These are phyloP conservation scores for Babesia ovata DNA, from an alignment of 169 alveolate genomes.

Conservation along the genomic window DNA sequence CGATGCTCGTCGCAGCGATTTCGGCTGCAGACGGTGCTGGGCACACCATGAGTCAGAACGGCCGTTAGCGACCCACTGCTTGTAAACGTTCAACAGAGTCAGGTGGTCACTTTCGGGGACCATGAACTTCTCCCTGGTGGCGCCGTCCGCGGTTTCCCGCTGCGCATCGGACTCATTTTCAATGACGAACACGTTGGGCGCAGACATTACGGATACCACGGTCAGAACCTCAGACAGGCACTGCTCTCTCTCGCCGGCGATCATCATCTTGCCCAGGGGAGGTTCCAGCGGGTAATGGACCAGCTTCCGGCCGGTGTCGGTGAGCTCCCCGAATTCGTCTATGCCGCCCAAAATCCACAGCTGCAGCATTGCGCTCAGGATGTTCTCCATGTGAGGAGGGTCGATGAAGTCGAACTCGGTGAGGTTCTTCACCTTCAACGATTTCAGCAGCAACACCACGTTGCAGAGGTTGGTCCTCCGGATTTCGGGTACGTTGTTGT, in stretches of 20 bases:
- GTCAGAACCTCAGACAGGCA: slow-evolving; percentile 95
- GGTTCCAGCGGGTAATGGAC: slow-evolving; percentile 99
- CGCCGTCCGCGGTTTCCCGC: slow-evolving; percentile 89
- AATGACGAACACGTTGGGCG: slow-evolving; percentile 95
- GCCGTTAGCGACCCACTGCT: slow-evolving; percentile 94
- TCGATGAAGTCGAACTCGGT: slow-evolving; percentile 99
- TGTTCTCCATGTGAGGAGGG: slow-evolving; percentile 98
- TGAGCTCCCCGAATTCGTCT: slow-evolving; percentile 89
- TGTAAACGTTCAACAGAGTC: slow-evolving; percentile 96
- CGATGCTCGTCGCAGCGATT: slow-evolving; percentile 77
- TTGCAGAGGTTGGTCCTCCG: slow-evolving; percentile 98
- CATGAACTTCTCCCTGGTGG: slow-evolving; percentile 96
- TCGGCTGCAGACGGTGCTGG: slow-evolving; percentile 72
- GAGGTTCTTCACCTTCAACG: slow-evolving; percentile 93
- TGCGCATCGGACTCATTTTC: slow-evolving; percentile 95
- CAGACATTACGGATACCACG: slow-evolving; percentile 96
- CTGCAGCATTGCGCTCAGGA: slow-evolving; percentile 95
- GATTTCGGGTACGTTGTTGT: slow-evolving; percentile 98
- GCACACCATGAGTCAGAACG: slow-evolving; percentile 73
- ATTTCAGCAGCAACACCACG: slow-evolving; percentile 97
- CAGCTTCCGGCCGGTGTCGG: slow-evolving; percentile 92
- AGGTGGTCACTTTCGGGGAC: slow-evolving; percentile 99
- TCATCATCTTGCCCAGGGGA: slow-evolving; percentile 96
- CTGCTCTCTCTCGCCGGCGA: slow-evolving; percentile 75
- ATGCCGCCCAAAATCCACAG: slow-evolving; percentile 97